Evolutionary conservation across 495 filamentous ascomycete genomes (phyloP).

Genomic region (Tetracladium marchalianum): DNA sequence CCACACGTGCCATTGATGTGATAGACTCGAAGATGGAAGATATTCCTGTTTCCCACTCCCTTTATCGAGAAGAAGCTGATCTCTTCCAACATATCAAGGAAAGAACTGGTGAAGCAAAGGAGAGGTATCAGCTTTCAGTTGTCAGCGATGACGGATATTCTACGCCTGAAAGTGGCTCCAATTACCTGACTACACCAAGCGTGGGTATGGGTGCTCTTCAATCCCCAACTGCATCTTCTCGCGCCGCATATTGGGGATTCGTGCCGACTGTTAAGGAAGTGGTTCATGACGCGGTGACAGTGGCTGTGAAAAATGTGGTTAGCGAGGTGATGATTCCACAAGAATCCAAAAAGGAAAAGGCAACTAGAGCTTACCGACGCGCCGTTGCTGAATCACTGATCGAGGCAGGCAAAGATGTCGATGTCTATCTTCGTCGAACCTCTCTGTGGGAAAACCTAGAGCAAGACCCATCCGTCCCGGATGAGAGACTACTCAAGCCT

Average conservation of each 20-base stretch:
- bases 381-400: slow-evolving; percentile 8
- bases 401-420: slow-evolving; percentile 5
- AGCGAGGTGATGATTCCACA: slow-evolving; percentile 4
- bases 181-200: too few species aligned
- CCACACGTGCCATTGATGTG: too few species aligned
- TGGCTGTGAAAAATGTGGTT: slow-evolving; percentile 14
- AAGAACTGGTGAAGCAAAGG: too few species aligned
- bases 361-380: slow-evolving; percentile 4
- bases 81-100: too few species aligned
- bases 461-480: not conserved
- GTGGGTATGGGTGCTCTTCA: too few species aligned
- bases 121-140: too few species aligned
- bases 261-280: slow-evolving; percentile 12
- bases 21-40: too few species aligned
- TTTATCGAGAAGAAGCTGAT: not conserved
- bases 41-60: too few species aligned
- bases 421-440: slow-evolving; percentile 9
- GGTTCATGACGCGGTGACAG: slow-evolving; percentile 13
- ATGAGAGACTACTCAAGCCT: not conserved
- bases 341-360: slow-evolving; percentile 5
- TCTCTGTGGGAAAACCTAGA: slow-evolving; percentile 4
- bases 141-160: too few species aligned
- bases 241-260: slow-evolving; percentile 16
- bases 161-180: too few species aligned
- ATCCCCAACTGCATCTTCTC: too few species aligned